These are phyloP conservation scores for Pythium aquatile DNA, from an alignment of 352 stramenopile genomes.

Conservation along the genomic window DNA sequence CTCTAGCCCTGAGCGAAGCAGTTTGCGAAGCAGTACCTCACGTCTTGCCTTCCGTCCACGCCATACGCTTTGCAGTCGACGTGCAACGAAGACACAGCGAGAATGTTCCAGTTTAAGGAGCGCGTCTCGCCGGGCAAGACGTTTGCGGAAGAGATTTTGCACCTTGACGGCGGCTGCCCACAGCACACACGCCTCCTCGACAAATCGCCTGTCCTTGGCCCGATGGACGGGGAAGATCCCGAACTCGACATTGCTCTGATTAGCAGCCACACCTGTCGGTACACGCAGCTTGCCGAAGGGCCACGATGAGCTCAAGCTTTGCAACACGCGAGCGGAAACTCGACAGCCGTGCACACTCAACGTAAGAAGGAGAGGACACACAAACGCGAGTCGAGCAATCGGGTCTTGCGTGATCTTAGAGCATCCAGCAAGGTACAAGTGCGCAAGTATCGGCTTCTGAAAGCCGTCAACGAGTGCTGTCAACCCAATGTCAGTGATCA, in stretches of 20 bases:
- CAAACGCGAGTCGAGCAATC: conserved; percentile 54
- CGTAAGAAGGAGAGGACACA: conserved; percentile 65
- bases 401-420: conserved; percentile 60
- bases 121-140: conserved; percentile 36
- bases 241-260: conserved; percentile 30
- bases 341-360: conserved; percentile 67
- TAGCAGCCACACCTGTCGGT: conserved; percentile 23
- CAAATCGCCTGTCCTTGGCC: conserved; percentile 60
- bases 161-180: conserved; percentile 59
- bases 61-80: conserved; percentile 68
- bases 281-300: conserved; percentile 52
- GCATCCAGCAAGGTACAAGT: conserved; percentile 63
- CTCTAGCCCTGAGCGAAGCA: conserved; percentile 46
- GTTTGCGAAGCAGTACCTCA: conserved; percentile 42
- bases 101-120: conserved; percentile 38
- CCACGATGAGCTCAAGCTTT: conserved; percentile 68
- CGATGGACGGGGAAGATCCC: conserved; percentile 69
- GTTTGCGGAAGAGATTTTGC: conserved; percentile 61
- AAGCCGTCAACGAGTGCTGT: conserved; percentile 56
- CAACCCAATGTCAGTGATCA: conserved; percentile 56
- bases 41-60: conserved; percentile 48
- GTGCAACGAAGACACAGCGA: conserved; percentile 39
- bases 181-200: conserved; percentile 51
- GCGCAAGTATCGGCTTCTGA: conserved; percentile 42
- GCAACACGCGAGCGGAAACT: conserved; percentile 55